Base-by-base conservation (phyloP, 768 basidiomycete genomes). In the Termitomyces bulborhizus region DNA sequence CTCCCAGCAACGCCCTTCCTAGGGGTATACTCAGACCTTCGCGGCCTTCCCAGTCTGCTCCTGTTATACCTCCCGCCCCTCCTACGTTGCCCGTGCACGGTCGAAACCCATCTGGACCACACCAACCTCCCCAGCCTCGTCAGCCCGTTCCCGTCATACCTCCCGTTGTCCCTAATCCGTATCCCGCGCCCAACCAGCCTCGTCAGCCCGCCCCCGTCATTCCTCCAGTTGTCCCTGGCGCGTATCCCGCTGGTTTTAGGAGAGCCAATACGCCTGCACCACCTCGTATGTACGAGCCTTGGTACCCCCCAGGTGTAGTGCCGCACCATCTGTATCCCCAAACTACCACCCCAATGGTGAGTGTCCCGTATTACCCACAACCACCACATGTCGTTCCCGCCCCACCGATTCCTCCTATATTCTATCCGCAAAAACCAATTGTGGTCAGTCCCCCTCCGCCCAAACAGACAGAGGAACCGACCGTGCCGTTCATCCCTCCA, bases 401-500 rank as follows among this genome's bases (percentile, higher is more conserved):
- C 9, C 54, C 54, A 21, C 54, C 42, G 6, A 55, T 50, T 41
- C 47, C 54, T 16, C 47, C 47, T 3, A 11, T 42, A 4, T 24
- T 32, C 4, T 40, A 40, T 13, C 11, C 0, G 16, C 53, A 0
- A 26, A 29, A 6, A 15, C 41, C 29, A 24, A 18, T 26, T 9
- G 7, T 21, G 21, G 21, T 12, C 16, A 6, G 15, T n/a, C 8
- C 46, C 8, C 18, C 39, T 7, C 29, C 39, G 6, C 21, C 29
- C 1, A 7, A 34, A 26, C 32, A 29, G n/a, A 7, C 21, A 1
- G 51, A 43, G 0, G 29, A 43, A n/a, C 41, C 32, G 7, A 26
- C 44, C 1, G n/a, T 44, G 5, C 54, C 54, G 48, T 55, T 55
- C 26, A 55, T 55, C 27, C 54, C 54, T 2, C 54, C 54, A 2